These are phyloP conservation scores for Quercus dentata DNA, from an alignment of 306 rosid species.

Conservation along the genomic window DNA sequence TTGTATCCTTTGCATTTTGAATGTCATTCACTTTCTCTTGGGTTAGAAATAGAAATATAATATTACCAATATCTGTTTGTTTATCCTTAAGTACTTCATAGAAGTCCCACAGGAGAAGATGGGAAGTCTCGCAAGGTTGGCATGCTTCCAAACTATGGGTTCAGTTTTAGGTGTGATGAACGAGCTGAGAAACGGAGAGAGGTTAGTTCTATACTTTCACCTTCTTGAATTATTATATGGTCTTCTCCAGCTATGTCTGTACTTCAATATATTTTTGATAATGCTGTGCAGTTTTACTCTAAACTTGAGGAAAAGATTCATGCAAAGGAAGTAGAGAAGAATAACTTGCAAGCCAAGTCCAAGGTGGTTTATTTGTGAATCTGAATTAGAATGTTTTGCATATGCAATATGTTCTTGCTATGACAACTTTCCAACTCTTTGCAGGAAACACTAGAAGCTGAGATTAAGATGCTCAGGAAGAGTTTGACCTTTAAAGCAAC, in stretches of 20 bases:
- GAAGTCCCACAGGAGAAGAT: conserved; percentile 70
- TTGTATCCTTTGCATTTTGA: conserved; percentile 64
- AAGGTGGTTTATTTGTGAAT: conserved; percentile 57
- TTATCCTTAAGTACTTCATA: conserved; percentile 46
- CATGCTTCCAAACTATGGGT: conserved; percentile 82
- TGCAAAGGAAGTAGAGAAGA: conserved; percentile 91
- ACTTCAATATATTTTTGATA: not conserved
- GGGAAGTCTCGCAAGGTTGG: conserved; percentile 55
- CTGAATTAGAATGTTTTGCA: conserved; percentile 4
- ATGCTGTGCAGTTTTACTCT: conserved; percentile 76
- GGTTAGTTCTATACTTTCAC: conserved; percentile 37
- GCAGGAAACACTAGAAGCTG: conserved; percentile 91
- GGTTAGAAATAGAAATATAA: conserved; percentile 14
- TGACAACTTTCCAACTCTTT: conserved; percentile 15
- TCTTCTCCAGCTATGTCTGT: conserved; percentile 13
- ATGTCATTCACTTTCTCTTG: conserved; percentile 6
- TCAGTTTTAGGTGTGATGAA: conserved; percentile 92
- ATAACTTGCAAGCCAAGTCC: conserved; percentile 78
- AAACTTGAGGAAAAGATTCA: conserved; percentile 97
- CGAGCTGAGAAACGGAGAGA: conserved; percentile 93
- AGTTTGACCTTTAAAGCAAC: conserved; percentile 67
- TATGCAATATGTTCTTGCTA: conserved; percentile 5
- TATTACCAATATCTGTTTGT: not conserved
- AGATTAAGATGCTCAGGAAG: conserved; percentile 66
- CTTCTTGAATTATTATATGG: conserved; percentile 3